Evolutionary conservation across 164 flowering plant species (phyloP).

Genomic region (Protea cynaroides): DNA sequence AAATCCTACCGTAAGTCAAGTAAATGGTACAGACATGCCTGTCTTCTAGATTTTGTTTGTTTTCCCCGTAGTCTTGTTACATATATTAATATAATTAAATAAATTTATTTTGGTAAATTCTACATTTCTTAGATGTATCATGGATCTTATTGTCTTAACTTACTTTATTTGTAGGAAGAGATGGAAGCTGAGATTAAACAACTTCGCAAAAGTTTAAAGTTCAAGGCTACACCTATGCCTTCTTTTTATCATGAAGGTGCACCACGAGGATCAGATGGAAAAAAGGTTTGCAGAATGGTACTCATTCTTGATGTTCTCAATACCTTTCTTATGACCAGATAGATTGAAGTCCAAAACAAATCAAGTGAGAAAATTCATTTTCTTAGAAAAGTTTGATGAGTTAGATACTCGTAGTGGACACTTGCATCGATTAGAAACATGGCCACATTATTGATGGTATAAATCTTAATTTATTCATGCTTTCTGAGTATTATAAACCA

Average conservation of each 20-base stretch:
- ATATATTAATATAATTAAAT: no score
- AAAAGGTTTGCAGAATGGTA: slow-evolving; percentile 37
- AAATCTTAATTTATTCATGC: no score
- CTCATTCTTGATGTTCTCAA: no score
- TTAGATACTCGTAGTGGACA: background rate
- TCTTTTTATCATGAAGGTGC: slow-evolving; percentile 50
- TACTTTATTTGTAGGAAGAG: slow-evolving; percentile 44
- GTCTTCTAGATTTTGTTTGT: no score
- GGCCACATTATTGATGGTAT: no score
- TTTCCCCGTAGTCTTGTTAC: no score
- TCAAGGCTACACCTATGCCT: slow-evolving; percentile 82
- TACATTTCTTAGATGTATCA: background rate
- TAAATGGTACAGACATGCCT: no score
- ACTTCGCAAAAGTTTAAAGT: slow-evolving; percentile 56
- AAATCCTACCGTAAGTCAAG: no score
- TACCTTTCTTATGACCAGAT: background rate
- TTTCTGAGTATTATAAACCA: no score
- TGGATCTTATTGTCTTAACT: background rate
- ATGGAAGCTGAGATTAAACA: slow-evolving; percentile 60
- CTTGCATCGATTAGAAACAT: background rate
- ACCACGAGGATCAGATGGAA: slow-evolving; percentile 24
- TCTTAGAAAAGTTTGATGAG: background rate
- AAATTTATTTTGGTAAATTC: background rate
- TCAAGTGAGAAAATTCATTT: background rate
- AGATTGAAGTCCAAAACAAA: background rate